Evolutionary conservation across 192 early-diverging fungal species (phyloP).

Genomic region (Paraglomus occultum): DNA sequence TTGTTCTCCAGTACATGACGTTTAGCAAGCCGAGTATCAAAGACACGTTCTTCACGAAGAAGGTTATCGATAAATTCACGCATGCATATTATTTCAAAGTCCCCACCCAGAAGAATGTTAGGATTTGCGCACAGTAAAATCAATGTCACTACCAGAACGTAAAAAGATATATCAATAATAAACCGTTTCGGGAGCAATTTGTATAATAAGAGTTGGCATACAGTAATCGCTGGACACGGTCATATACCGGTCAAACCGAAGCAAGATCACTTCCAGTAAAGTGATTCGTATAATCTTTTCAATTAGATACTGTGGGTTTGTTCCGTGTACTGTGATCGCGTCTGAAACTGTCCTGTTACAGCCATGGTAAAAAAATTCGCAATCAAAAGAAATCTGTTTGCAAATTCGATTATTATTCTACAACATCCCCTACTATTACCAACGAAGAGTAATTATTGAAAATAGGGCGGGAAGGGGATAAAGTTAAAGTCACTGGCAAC

Average conservation of each 20-base stretch:
- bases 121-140: background rate
- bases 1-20: constrained; percentile 81
- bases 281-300: constrained; percentile 93
- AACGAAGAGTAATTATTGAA: too few species aligned
- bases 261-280: constrained; percentile 97
- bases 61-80: constrained; percentile 92
- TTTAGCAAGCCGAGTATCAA: constrained; percentile 76
- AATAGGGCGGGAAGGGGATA: too few species aligned
- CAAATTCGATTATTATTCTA: too few species aligned
- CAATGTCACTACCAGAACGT: too few species aligned
- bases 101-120: constrained; percentile 32
- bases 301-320: constrained; percentile 90
- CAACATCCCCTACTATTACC: too few species aligned
- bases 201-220: too few species aligned
- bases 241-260: constrained; percentile 81
- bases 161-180: background rate
- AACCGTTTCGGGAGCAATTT: background rate
- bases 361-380: constrained; percentile 39
- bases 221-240: too few species aligned
- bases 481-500: too few species aligned
- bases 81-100: constrained; percentile 60
- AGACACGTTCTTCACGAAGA: constrained; percentile 74
- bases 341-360: constrained; percentile 70
- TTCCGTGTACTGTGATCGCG: constrained; percentile 77
- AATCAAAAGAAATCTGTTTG: too few species aligned